A percentile compares a stretch with the other conserved stretches of the same genome.
phyloP scores from a whole-genome alignment of 23 red algal genomes.

The Gracilaria domingensis region DNA sequence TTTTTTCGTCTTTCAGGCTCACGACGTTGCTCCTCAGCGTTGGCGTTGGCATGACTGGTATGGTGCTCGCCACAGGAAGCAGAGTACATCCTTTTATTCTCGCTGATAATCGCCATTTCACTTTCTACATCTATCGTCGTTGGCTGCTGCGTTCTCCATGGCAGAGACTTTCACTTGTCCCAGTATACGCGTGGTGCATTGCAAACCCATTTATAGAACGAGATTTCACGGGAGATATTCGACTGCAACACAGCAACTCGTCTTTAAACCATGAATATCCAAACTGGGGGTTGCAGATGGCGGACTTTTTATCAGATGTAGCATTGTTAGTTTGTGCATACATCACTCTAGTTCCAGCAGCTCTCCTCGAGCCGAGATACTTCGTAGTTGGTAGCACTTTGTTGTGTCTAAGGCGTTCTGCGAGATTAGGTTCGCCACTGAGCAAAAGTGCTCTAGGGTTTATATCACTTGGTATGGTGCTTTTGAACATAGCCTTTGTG shows the following conservation, averaged over 20 bases:
- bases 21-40: conserved; percentile 5
- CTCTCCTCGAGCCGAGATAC: conserved; percentile 86
- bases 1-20: background rate
- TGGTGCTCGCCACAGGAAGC: conserved; percentile 49
- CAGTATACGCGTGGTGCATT: conserved; percentile 63
- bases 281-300: background rate
- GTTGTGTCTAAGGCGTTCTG: conserved; percentile 15
- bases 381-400: conserved; percentile 64
- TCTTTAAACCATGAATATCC: background rate
- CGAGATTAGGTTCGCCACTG: background rate
- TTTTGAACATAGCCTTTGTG: conserved; percentile 61
- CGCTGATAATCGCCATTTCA: conserved; percentile 95
- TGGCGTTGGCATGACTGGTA: conserved; percentile 2
- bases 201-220: background rate
- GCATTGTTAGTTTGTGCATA: conserved; percentile 18
- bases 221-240: background rate
- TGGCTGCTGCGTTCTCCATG: conserved; percentile 38
- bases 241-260: background rate
- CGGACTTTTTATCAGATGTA: conserved; percentile 11
- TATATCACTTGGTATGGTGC: conserved; percentile 31
- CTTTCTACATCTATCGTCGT: conserved; percentile 81
- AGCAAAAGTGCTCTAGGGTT: background rate
- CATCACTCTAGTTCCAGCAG: conserved; percentile 52
- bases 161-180: conserved; percentile 49
- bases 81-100: conserved; percentile 89